Base-by-base conservation (phyloP, 2,329 filamentous ascomycete species). In the Phaeosphaeria sp. region DNA sequence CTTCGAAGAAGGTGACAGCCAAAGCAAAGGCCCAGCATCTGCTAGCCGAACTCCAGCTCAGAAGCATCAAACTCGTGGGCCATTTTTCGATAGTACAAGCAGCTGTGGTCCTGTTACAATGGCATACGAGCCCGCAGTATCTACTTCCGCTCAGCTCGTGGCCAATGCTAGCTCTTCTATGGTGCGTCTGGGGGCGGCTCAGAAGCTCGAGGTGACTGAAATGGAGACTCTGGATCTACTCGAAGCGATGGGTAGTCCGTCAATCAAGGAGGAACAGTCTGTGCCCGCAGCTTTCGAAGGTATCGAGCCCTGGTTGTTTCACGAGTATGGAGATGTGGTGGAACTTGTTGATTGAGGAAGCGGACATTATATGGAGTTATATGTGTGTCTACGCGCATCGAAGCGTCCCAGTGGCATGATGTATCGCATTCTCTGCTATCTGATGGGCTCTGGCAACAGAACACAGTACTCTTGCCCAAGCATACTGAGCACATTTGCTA, bases 291-390 rank as follows among this genome's bases (percentile, higher is more conserved):
- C 52, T 15, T 75, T 68, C 55, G 68, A 75, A 47, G 75, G 71
- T 47, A 61, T 79, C 1, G 73, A 78, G 44, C 67, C 71, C 1
- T 80, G 77, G 76, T 57, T 80, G 6, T 67, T 75, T 17, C 56
- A 67, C 27, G 76, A 79, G 57, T 78, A 78, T 50, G 78, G 77
- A 11, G 72, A 76, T 51, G 71, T 74, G n/a, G 69, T 79, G 21
- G 76, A 79, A 54, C 67, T 80, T 36, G 60, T 73, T 33, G 69
- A 74, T 47, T 63, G 61, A 13, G 65, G 51, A 63, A 6, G n/a
- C n/a, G 3, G 11, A 7, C 11, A 13, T 13, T 13, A 36, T 36
- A 13, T 36, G 30, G 11, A 13, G 15, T 3, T 7, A 7, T 13
- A 36, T 36, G 25, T 30, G 11, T 30, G 11, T 11, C 25, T 36